Conservation (phyloP, 2,329 filamentous ascomycete species). For the Pseudocercospora eumusae region DNA sequence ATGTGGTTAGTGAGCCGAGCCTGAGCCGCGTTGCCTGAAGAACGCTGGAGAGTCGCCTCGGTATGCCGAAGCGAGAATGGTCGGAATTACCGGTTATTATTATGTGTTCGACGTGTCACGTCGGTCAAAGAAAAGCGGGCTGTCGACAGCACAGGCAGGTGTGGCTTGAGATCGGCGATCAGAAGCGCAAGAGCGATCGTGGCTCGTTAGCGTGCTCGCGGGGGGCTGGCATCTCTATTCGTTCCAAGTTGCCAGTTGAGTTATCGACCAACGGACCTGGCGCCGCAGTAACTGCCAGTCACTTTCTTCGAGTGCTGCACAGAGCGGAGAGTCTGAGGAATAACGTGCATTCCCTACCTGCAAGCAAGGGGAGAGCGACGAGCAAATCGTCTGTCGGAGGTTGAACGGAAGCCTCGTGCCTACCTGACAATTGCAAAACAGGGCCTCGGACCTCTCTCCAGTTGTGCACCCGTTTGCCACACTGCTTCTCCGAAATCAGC, state of each 20-base stretch:
- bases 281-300: background rate
- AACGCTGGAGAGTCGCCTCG: background rate
- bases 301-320: conserved; percentile 3
- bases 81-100: background rate
- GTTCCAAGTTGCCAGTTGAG: conserved; percentile 4
- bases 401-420: conserved; percentile 5
- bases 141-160: background rate
- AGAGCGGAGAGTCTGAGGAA: background rate
- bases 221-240: conserved; percentile 10
- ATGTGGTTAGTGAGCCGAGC: background rate
- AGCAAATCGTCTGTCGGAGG: background rate
- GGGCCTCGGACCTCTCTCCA: conserved; percentile 4
- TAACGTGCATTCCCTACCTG: conserved; percentile 6
- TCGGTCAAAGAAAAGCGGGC: background rate
- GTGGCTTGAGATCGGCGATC: conserved; percentile 2
- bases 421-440: conserved; percentile 5
- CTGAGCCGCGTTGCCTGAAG: background rate
- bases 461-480: background rate
- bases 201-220: conserved; percentile 3
- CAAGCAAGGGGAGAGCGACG: conserved; percentile 9
- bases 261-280: conserved; percentile 3
- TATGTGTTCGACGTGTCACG: background rate
- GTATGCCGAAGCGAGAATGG: background rate
- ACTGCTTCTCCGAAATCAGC: background rate
- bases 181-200: background rate